Base-by-base conservation (phyloP, 2,329 filamentous ascomycete genomes). In the Trichoderma sp. region DNA sequence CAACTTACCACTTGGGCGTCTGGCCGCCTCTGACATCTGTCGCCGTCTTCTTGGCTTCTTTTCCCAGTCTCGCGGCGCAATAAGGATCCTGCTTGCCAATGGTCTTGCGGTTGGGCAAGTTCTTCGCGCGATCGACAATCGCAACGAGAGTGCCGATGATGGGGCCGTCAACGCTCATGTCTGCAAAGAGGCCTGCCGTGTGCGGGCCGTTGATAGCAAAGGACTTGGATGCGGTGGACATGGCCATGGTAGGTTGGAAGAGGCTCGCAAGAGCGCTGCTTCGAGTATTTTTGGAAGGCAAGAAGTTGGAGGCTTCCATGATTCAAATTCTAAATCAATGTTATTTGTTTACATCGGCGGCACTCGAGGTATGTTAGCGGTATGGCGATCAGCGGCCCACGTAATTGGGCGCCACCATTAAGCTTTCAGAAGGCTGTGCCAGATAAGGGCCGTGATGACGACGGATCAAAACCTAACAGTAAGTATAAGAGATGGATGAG, bases 51-150 rank as follows among this genome's bases (percentile, higher is more conserved):
- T 97, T 97, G 62, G 96, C 96, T 82, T 98, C 95, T 82, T 99
- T 99, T 39, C 95, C 96, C 59, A 99, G 84, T 68, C 96, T 88
- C 36, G 94, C 95, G 47, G 96, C 96, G 82, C 95, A 98, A 82
- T 98, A 99, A 0, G 96, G 95, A 80, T 98, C 95, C 84, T 99
- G 96, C 84, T 99, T 99, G 70, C 96, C 96, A 86, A 99, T 98
- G 6, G 94, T 96, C 85, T 97, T 97, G 76, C 94, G 86, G 83
- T 99, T 99, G 65, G 96, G 96, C 76, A 99, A 84, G 81, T 99
- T 99, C 88, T 97, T 98, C 67, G 95, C 96, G 76, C 95, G 89
- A 84, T 99, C 96, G 78, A 98, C 90, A 77, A 99, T 91, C 71
- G 94, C 88, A 61, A 99, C 94, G 76, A 99, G 86, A 2, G 95